Base-by-base conservation (phyloP, 2,329 filamentous ascomycete species). In the Phoma herbarum region DNA sequence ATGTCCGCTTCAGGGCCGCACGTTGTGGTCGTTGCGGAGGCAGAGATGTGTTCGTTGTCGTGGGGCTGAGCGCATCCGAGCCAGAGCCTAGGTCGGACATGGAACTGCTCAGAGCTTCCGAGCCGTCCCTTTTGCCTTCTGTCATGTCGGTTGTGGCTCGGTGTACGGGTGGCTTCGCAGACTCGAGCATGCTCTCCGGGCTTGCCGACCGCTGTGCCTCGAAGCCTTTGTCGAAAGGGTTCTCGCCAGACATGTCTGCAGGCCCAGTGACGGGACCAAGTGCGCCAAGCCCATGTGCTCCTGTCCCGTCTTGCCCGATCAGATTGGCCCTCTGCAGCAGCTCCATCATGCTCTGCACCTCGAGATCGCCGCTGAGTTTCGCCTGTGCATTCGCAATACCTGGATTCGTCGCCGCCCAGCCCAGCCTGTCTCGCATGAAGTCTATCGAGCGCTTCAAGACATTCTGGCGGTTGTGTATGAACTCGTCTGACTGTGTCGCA, bases 351-450 rank as follows among this genome's bases (percentile, higher is more conserved):
- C 89, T 90, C 77, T 97, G 92, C 46, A 93, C 86, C 68, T 97
- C 94, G 50, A 91, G 81, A 77, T 98, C 93, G 22, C 93, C 93
- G 62, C 86, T 88, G 51, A 90, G 83, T 71, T 91, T 88, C 52
- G 93, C 92, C 77, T 97, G 92, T 16, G 92, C 93, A 72, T 88
- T 92, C 43, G 89, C 89, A 66, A 97, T 87, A 11, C 87, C 91
- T 14, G 90, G 87, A 72, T 90, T 90, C 51, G 86, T 87, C 29
- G 88, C 85, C 29, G 90, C 86, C 89, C 92, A 94, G 63, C 91
- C 91, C 78, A 96, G 86, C 64, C 91, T 91, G 74, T 97, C 93
- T 72, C 91, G 90, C 90, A 99, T 96, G 73, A 98, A 97, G 77
- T 98, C 95, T 73, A 97, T 89, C 9, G 93, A 96, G 59, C 94